Conservation (phyloP, 305 asterid genomes). For the Ilex paraguariensis region DNA sequence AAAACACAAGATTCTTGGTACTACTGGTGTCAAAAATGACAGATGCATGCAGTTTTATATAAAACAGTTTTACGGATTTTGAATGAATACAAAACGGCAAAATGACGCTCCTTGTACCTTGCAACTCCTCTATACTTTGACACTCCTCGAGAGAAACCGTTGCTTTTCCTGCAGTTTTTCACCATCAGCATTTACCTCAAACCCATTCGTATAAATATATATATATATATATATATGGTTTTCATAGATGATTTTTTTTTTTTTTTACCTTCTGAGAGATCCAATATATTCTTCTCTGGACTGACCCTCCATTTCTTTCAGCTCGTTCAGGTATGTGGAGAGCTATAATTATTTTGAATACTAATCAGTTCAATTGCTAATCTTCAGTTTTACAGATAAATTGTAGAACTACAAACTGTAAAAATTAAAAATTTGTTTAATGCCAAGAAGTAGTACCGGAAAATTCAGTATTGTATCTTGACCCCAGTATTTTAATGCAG, state of each 20-base stretch:
- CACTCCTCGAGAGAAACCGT: conserved; percentile 79
- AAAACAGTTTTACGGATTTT: too few species aligned
- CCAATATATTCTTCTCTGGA: conserved; percentile 88
- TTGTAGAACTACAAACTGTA: neutral
- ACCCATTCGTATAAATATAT: too few species aligned
- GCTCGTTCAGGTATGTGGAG: conserved; percentile 56
- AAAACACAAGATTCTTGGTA: too few species aligned
- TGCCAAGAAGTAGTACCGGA: conserved; percentile 35
- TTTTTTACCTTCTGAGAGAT: conserved; percentile 54
- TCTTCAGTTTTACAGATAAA: too few species aligned
- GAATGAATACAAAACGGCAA: too few species aligned
- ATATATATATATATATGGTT: too few species aligned
- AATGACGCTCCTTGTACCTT: conserved; percentile 28
- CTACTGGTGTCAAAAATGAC: too few species aligned
- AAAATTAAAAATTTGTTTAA: neutral
- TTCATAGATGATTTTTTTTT: too few species aligned
- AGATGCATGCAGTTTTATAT: too few species aligned
- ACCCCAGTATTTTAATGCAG: conserved; percentile 93
- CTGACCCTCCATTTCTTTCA: conserved; percentile 57
- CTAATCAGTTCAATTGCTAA: too few species aligned
- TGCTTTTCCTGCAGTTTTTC: conserved; percentile 51
- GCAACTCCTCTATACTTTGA: conserved; percentile 92
- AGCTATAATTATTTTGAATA: conserved; percentile 23
- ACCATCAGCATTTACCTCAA: too few species aligned
- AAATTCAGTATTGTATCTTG: conserved; percentile 70